Evolutionary conservation across 2,329 filamentous ascomycete genomes (phyloP), one percentile per base, ranked within the genome.

Genomic region (Sporothrix sp.): DNA sequence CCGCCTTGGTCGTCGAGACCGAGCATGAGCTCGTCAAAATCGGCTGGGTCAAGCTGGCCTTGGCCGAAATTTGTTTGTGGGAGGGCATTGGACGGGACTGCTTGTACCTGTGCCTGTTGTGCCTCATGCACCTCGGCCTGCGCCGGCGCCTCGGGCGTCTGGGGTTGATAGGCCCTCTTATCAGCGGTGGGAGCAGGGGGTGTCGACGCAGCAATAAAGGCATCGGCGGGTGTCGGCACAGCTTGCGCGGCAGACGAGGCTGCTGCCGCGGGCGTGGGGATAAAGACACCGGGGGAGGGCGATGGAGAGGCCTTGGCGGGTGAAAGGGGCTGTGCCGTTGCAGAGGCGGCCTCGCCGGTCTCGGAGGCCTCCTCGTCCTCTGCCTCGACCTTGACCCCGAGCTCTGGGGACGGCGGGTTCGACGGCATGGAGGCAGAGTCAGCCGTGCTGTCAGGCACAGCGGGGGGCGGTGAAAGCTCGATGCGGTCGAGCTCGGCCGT

Each of bases 401-500:
- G 36, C 21, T 42, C 38, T n/a, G n/a, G n/a, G n/a, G n/a, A n/a
- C n/a, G n/a, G n/a, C 25, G 5, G 25, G 25, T 28, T 28, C n/a
- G 28, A 21, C 38, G 30, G 48, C 25, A 30, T 9, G 10, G 32
- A 20, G 27, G 35, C 40, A 32, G 46, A 25, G 25, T 20, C 40
- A 20, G 27, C 20, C 25, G 20, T 36, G 42, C 36, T 32, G 35
- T 16, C 16, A 20, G 18, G 21, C 44, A 44, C 16, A 5, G 43
- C 30, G 7, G 52, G 42, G 9, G 61, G 61, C 20, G 61, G 59
- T 1, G 62, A 60, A 46, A 61, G 63, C 45, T 65, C 60, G 20
- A 66, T 60, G 44, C 62, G 61, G 50, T 64, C 61, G 8, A 68
- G 60, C 48, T 67, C 63, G 35, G 66, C 64, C 23, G 66, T 58